These are phyloP conservation scores for Gnaphalium uliginosum DNA, from an alignment of 129 eudicot genomes.

Conservation along the genomic window DNA sequence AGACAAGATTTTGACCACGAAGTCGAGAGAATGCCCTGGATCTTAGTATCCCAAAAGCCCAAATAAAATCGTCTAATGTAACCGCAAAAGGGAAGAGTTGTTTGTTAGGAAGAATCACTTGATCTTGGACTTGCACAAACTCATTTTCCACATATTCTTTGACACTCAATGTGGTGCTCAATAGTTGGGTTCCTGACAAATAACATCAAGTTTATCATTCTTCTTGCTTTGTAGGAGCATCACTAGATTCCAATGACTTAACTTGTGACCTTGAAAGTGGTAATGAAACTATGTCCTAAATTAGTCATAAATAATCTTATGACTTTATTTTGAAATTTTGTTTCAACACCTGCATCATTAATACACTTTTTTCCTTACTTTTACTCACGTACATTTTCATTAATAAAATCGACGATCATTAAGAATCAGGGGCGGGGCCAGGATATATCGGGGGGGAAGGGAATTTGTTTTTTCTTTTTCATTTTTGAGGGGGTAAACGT, in stretches of 20 bases:
- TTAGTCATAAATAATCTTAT: background rate
- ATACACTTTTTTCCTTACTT: no score
- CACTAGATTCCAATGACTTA: background rate
- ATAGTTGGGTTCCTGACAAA: slow-evolving; percentile 80
- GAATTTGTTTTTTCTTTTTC: no score
- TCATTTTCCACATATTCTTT: slow-evolving; percentile 88
- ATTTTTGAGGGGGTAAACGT: no score
- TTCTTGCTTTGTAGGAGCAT: background rate
- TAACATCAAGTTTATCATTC: slow-evolving; percentile 22
- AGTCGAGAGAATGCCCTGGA: slow-evolving; percentile 93
- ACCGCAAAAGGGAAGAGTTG: slow-evolving; percentile 71
- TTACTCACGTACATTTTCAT: background rate
- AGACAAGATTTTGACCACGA: slow-evolving; percentile 81
- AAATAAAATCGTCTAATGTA: slow-evolving; percentile 79
- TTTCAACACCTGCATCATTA: no score
- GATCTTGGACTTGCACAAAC: slow-evolving; percentile 67
- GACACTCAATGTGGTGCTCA: slow-evolving; percentile 84
- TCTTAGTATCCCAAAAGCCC: slow-evolving; percentile 98
- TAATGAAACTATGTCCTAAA: background rate
- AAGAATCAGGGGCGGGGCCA: no score
- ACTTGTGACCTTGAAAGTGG: background rate
- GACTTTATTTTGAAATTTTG: background rate
- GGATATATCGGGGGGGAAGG: no score
- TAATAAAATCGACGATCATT: background rate
- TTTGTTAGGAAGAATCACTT: slow-evolving; percentile 77